phyloP scores from a whole-genome alignment of 2,329 filamentous ascomycete species.

The Aspergillus uvarum region DNA sequence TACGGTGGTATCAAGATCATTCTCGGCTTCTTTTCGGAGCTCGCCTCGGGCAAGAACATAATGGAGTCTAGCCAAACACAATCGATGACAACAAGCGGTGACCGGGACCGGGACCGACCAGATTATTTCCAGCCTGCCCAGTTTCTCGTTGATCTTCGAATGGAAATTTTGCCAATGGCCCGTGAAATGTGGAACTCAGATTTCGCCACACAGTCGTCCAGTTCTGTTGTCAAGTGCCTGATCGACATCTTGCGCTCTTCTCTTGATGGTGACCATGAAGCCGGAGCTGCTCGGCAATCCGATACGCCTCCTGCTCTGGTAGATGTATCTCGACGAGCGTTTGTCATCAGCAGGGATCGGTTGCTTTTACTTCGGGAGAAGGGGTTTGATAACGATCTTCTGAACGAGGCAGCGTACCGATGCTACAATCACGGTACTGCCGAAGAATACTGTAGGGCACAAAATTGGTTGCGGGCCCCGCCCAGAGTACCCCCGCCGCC shows the following conservation, averaged over 20 bases:
- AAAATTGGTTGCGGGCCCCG: conserved; percentile 58
- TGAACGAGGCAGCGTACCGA: conserved; percentile 77
- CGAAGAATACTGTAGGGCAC: conserved; percentile 72
- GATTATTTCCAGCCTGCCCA: conserved; percentile 69
- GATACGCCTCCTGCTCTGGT: conserved; percentile 57
- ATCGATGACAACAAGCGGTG: conserved; percentile 49
- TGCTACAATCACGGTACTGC: conserved; percentile 68
- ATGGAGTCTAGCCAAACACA: conserved; percentile 69
- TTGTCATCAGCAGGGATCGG: conserved; percentile 52
- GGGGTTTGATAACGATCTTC: conserved; percentile 61
- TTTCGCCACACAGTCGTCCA: conserved; percentile 77
- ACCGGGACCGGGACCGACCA: conserved; percentile 56
- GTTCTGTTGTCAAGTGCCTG: conserved; percentile 72
- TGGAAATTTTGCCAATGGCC: conserved; percentile 73
- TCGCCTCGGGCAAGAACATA: conserved; percentile 76
- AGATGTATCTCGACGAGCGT: conserved; percentile 51
- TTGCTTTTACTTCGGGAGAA: conserved; percentile 47
- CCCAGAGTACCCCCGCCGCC: conserved; percentile 66
- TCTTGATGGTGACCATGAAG: conserved; percentile 73
- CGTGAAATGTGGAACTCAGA: conserved; percentile 80
- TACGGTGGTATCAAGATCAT: conserved; percentile 75
- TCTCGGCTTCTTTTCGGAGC: conserved; percentile 73
- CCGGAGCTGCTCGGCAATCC: conserved; percentile 59
- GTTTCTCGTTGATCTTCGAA: conserved; percentile 81
- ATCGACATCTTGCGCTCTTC: conserved; percentile 81